Evolutionary conservation across 768 basidiomycete genomes (phyloP), one percentile per base, ranked within the genome.

Genomic region (Mycena indigotica): DNA sequence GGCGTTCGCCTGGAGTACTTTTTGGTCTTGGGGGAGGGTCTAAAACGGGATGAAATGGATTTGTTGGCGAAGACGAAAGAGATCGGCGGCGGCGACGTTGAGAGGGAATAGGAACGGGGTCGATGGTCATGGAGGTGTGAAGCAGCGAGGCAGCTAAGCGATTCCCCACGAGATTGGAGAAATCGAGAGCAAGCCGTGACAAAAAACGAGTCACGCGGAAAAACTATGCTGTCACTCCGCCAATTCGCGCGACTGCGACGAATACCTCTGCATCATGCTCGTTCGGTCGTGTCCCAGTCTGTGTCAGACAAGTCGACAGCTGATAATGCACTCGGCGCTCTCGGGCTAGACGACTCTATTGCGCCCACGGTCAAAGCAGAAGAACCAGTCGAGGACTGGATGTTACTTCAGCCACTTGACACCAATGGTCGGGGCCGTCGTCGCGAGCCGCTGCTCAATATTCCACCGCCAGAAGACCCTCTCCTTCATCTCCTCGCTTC

Each of bases 391-490:
- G 35, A 46, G 17, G n/a, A n/a, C n/a, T 52, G 26, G 55, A 52
- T 55, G 66, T 13, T 49, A 52, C 28, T 52, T 50, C 28, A 48
- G 28, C 29, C 56, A 13, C 35, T 38, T 30, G 39, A 41, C 50
- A 28, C 59, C 41, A 21, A 49, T 46, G 45, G 49, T 25, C 50
- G 41, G 56, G 53, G 60, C 4, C n/a, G 6, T 17, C 52, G n/a
- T 54, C 28, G 38, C 52, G 32, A 62, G 44, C 57, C 63, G 2
- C 58, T 73, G 53, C 77, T 80, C 62, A 78, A 86, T 64, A 82
- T 93, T 19, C 89, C 91, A 3, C 89, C 89, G n/a, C 77, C 80
- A 1, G 79, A 84, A 51, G 89, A 92, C 69, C 92, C 91, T 1
- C 77, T 93, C 3, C 83, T 93, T 4, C 76, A 83, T 58, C 85